Evolutionary conservation across 1,284 basidiomycete species (phyloP).

Genomic region (Irpex sp.): DNA sequence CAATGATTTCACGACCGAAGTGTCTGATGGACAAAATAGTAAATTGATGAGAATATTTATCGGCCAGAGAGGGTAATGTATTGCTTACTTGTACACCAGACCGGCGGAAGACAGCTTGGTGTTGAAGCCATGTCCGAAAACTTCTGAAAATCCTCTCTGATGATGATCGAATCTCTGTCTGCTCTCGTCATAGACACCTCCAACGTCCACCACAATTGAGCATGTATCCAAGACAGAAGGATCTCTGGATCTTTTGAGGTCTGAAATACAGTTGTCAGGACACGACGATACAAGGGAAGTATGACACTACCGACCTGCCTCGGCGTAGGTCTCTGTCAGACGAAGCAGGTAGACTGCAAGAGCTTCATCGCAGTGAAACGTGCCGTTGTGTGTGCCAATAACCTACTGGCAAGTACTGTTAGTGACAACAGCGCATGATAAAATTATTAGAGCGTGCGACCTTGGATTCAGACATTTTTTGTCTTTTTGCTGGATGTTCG

Average conservation of each 20-base stretch:
- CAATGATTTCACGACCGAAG: conserved; percentile 88
- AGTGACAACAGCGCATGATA: background rate
- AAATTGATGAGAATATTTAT: background rate
- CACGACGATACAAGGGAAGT: no score
- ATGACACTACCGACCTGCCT: conserved; percentile 53
- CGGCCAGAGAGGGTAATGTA: background rate
- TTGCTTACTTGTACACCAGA: conserved; percentile 84
- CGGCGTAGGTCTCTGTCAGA: conserved; percentile 72
- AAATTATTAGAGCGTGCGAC: conserved; percentile 19
- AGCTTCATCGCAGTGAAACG: conserved; percentile 96
- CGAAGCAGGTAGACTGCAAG: conserved; percentile 90
- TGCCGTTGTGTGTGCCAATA: conserved; percentile 94
- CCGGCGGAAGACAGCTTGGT: conserved; percentile 95
- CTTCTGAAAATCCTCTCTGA: conserved; percentile 89
- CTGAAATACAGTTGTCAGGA: conserved; percentile 35
- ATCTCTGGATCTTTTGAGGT: conserved; percentile 80
- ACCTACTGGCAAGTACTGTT: conserved; percentile 34
- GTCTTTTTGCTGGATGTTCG: conserved; percentile 41
- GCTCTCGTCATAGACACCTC: conserved; percentile 84
- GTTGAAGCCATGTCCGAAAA: conserved; percentile 81
- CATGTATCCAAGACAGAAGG: conserved; percentile 77
- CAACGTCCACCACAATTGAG: conserved; percentile 98
- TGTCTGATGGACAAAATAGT: conserved; percentile 51
- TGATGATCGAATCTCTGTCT: conserved; percentile 92
- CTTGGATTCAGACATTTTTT: conserved; percentile 39